Percentiles rank a stretch among this genome's conserved stretches.
These are phyloP conservation scores for Berberis thunbergii DNA, from an alignment of 164 flowering plant species.

Conservation along the genomic window DNA sequence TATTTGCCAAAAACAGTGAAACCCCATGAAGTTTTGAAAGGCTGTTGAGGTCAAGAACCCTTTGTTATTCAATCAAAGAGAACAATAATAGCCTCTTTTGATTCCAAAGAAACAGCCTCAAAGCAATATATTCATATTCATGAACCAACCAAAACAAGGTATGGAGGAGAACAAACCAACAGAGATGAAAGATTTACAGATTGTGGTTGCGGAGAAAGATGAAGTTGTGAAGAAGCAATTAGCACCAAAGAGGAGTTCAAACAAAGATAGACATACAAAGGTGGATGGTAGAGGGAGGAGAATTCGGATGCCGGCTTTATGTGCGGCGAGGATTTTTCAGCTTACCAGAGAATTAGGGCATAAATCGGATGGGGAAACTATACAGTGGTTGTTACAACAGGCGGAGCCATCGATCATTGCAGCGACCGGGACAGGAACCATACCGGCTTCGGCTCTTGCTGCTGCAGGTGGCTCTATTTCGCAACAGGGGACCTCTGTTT, in stretches of 20 bases:
- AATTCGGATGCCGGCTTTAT: slow-evolving; percentile 87
- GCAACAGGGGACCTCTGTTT: slow-evolving; percentile 43
- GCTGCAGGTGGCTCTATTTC: slow-evolving; percentile 52
- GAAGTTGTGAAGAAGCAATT: slow-evolving; percentile 44
- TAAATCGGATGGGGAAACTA: slow-evolving; percentile 84
- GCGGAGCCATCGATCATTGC: slow-evolving; percentile 85
- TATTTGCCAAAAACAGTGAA: slow-evolving; percentile 41
- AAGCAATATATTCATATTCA: slow-evolving; percentile 31
- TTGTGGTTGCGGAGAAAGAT: slow-evolving; percentile 47
- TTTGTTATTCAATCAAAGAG: slow-evolving; percentile 29
- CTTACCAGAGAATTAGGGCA: slow-evolving; percentile 78
- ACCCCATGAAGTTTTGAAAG: slow-evolving; percentile 32
- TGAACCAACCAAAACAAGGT: slow-evolving; percentile 30
- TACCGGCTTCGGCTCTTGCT: slow-evolving; percentile 71
- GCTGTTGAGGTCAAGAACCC: slow-evolving; percentile 20
- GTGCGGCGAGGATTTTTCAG: slow-evolving; percentile 85
- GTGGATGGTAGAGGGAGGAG: slow-evolving; percentile 85
- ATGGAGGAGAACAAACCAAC: slow-evolving; percentile 38
- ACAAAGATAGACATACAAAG: slow-evolving; percentile 80
- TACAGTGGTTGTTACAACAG: slow-evolving; percentile 84
- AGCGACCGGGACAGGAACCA: slow-evolving; percentile 74
- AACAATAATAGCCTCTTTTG: slow-evolving; percentile 19
- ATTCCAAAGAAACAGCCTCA: slow-evolving; percentile 46
- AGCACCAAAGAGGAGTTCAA: slow-evolving; percentile 74
- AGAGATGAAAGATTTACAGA: slow-evolving; percentile 53